A percentile compares a stretch with the other conserved stretches of the same genome.
Conservation (phyloP, 2,329 filamentous ascomycete species). For the Verticillium isaacii region DNA sequence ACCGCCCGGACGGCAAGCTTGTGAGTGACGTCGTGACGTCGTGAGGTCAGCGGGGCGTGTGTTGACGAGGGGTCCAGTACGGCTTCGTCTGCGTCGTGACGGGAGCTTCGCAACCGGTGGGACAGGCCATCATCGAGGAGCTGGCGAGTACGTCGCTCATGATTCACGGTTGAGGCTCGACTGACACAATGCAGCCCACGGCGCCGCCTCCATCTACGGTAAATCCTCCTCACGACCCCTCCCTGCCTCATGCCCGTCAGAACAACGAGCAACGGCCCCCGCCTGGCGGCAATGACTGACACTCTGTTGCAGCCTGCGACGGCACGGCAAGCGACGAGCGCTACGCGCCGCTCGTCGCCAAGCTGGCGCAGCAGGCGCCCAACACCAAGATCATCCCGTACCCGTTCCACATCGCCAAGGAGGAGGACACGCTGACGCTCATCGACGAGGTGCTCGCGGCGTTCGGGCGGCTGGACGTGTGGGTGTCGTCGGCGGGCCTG, state of each 20-base stretch:
- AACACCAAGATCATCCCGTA: constrained; percentile 59
- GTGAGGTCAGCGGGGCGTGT: not conserved
- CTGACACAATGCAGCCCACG: constrained; percentile 43
- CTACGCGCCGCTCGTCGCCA: constrained; percentile 33
- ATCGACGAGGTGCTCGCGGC: constrained; percentile 60
- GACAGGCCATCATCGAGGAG: constrained; percentile 54
- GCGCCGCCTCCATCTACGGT: constrained; percentile 60
- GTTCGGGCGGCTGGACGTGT: constrained; percentile 56
- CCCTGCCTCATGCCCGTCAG: too few relatives aligned
- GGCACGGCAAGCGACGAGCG: constrained; percentile 30
- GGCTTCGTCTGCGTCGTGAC: constrained; percentile 63
- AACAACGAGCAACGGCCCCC: too few relatives aligned
- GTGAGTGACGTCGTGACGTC: constrained; percentile 24
- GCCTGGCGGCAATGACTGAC: not conserved
- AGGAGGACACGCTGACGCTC: constrained; percentile 54
- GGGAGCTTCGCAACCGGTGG: constrained; percentile 55
- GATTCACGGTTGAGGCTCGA: not conserved
- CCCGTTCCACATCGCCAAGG: constrained; percentile 52
- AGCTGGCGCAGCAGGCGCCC: constrained; percentile 37
- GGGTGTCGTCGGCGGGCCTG: constrained; percentile 53
- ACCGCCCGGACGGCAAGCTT: constrained; percentile 52
- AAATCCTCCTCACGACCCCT: not conserved
- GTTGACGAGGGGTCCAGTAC: constrained; percentile 34
- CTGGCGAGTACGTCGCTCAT: constrained; percentile 40
- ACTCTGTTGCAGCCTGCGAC: constrained; percentile 38